These are phyloP conservation scores for Amanita jacksonii DNA, from an alignment of 768 basidiomycete species.

Conservation along the genomic window DNA sequence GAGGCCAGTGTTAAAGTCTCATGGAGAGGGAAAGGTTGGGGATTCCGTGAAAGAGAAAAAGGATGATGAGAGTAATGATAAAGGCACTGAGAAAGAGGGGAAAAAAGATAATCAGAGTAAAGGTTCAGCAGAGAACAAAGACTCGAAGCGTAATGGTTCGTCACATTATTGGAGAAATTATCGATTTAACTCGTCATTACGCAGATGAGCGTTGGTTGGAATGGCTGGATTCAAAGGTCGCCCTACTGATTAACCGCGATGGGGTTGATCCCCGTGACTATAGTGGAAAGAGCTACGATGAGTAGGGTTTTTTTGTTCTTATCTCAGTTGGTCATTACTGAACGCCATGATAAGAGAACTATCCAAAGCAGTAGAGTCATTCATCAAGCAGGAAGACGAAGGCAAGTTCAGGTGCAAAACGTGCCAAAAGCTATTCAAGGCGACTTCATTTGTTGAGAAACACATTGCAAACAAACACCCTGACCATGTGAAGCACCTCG, in stretches of 20 bases:
- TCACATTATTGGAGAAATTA: conserved; percentile 9
- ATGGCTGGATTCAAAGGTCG: conserved; percentile 80
- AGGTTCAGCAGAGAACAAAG: conserved; percentile 24
- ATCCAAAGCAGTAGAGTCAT: conserved; percentile 64
- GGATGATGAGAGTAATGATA: conserved; percentile 30
- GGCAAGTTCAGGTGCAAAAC: conserved; percentile 95
- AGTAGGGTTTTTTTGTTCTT: conserved; percentile 36
- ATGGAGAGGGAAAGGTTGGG: conserved; percentile 52
- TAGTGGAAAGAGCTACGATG: conserved; percentile 83
- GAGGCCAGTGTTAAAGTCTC: conserved; percentile 56
- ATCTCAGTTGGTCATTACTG: neutral
- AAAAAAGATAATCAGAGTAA: conserved; percentile 22
- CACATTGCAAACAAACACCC: conserved; percentile 94
- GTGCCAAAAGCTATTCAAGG: conserved; percentile 97
- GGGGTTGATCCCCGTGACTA: conserved; percentile 82
- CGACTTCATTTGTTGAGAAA: conserved; percentile 94
- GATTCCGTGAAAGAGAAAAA: conserved; percentile 44
- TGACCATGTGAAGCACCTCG: conserved; percentile 73
- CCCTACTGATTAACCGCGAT: conserved; percentile 67
- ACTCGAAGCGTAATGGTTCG: conserved; percentile 60
- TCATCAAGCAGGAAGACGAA: conserved; percentile 93
- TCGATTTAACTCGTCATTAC: conserved; percentile 9
- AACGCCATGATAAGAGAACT: conserved; percentile 51
- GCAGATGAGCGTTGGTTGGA: conserved; percentile 86
- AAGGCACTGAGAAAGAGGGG: conserved; percentile 24